Evolutionary conservation across 2,329 filamentous ascomycete genomes (phyloP).

Genomic region (Apiospora sp.): DNA sequence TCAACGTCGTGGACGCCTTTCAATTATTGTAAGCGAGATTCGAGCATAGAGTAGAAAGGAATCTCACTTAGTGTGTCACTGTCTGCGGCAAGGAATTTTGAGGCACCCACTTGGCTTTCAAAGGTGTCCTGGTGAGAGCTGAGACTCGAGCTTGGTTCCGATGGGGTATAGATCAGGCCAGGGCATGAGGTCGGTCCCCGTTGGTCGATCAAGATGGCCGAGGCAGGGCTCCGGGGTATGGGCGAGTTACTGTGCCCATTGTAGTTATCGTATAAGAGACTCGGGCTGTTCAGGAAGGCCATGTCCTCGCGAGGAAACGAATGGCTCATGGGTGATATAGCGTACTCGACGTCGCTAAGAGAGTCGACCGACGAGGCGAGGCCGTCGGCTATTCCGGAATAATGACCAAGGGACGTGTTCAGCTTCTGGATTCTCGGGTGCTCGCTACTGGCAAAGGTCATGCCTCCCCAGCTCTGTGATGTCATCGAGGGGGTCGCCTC

Average conservation of each 20-base stretch:
- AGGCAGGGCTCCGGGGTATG: slow-evolving; percentile 62
- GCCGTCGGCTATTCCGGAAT: slow-evolving; percentile 23
- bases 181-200: slow-evolving; percentile 67
- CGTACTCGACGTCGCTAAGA: slow-evolving; percentile 68
- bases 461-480: slow-evolving; percentile 54
- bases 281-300: slow-evolving; percentile 63
- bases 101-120: slow-evolving; percentile 53
- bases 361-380: slow-evolving; percentile 65
- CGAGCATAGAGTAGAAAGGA: slow-evolving; percentile 38
- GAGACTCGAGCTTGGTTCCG: slow-evolving; percentile 67
- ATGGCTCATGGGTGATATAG: slow-evolving; percentile 62
- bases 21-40: slow-evolving; percentile 28
- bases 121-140: slow-evolving; percentile 66
- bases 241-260: slow-evolving; percentile 58
- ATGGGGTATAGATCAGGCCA: slow-evolving; percentile 67
- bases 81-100: slow-evolving; percentile 61
- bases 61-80: slow-evolving; percentile 65
- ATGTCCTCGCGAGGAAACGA: slow-evolving; percentile 62
- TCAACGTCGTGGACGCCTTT: slow-evolving; percentile 62
- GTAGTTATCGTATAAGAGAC: slow-evolving; percentile 65
- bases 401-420: slow-evolving; percentile 34
- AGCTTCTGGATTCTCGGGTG: slow-evolving; percentile 55
- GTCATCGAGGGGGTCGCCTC: slow-evolving; percentile 51
- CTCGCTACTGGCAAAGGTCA: slow-evolving; percentile 52
- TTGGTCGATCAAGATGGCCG: slow-evolving; percentile 63